phyloP scores from a whole-genome alignment of 2,329 filamentous ascomycete species.

The Drechslerella dactyloides region DNA sequence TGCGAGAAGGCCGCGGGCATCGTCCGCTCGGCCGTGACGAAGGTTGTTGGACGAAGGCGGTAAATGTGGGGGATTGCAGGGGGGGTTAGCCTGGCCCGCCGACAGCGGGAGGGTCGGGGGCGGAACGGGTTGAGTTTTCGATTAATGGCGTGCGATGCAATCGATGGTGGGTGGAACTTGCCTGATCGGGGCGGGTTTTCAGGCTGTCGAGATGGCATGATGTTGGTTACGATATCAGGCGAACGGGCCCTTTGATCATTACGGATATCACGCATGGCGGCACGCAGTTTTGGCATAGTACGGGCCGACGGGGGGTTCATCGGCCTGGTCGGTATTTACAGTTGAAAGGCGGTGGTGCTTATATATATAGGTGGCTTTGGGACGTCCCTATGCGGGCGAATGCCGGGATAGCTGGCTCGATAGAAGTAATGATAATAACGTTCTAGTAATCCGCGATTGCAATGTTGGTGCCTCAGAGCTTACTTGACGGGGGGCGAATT shows the following conservation, averaged over 20 bases:
- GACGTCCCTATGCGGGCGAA: slow-evolving; percentile 48
- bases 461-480: neutral
- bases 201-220: slow-evolving; percentile 1
- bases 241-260: too few species aligned
- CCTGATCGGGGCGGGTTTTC: neutral
- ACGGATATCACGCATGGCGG: too few species aligned
- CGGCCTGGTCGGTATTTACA: too few species aligned
- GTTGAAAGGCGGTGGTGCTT: too few species aligned
- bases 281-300: too few species aligned
- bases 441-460: too few species aligned
- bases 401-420: slow-evolving; percentile 7
- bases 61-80: slow-evolving; percentile 10
- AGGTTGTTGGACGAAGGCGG: slow-evolving; percentile 72
- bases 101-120: neutral
- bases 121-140: too few species aligned
- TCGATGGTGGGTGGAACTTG: too few species aligned
- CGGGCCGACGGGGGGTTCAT: too few species aligned
- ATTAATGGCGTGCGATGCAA: too few species aligned
- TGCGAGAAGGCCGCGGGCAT: slow-evolving; percentile 89
- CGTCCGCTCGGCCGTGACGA: slow-evolving; percentile 91
- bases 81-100: neutral
- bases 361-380: slow-evolving; percentile 14
- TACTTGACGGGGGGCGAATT: too few species aligned
- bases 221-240: slow-evolving; percentile 2
- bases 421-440: slow-evolving; percentile 51